Percentiles rank a stretch among this genome's conserved stretches.
These are phyloP conservation scores for Emergomyces orientalis DNA, from an alignment of 2,329 filamentous ascomycete species.

Conservation along the genomic window DNA sequence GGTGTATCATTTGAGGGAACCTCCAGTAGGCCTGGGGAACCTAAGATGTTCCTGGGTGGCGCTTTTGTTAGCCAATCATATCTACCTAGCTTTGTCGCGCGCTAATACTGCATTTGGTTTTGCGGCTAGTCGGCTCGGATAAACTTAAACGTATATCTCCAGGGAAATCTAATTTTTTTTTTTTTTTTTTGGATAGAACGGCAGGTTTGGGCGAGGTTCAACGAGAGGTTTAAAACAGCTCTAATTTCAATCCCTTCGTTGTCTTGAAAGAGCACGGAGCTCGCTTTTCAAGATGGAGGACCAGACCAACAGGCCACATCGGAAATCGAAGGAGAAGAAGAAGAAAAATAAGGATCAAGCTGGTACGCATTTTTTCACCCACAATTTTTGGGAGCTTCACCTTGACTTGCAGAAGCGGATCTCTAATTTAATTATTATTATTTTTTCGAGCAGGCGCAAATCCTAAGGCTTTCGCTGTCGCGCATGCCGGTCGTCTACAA, in stretches of 20 bases:
- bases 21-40: too few relatives aligned
- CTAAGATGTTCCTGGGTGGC: too few relatives aligned
- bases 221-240: constrained; percentile 12
- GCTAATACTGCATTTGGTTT: too few relatives aligned
- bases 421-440: neutral
- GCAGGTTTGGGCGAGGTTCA: neutral
- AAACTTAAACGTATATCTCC: neutral
- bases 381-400: too few relatives aligned
- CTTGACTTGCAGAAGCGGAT: neutral
- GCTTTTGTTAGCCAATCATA: too few relatives aligned
- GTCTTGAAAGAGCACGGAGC: neutral
- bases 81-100: too few relatives aligned
- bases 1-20: too few relatives aligned
- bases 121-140: neutral
- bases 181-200: neutral
- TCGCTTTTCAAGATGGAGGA: constrained; percentile 60
- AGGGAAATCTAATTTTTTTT: neutral
- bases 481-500: constrained; percentile 69
- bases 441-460: constrained; percentile 51
- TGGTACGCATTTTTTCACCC: constrained; percentile 4
- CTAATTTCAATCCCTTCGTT: constrained; percentile 11
- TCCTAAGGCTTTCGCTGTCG: constrained; percentile 81
- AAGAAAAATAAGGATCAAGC: constrained; percentile 21
- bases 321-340: constrained; percentile 73
- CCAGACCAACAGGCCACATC: constrained; percentile 76